These are phyloP conservation scores for Macroventuria anomochaeta DNA, from an alignment of 2,329 filamentous ascomycete genomes.

Conservation along the genomic window DNA sequence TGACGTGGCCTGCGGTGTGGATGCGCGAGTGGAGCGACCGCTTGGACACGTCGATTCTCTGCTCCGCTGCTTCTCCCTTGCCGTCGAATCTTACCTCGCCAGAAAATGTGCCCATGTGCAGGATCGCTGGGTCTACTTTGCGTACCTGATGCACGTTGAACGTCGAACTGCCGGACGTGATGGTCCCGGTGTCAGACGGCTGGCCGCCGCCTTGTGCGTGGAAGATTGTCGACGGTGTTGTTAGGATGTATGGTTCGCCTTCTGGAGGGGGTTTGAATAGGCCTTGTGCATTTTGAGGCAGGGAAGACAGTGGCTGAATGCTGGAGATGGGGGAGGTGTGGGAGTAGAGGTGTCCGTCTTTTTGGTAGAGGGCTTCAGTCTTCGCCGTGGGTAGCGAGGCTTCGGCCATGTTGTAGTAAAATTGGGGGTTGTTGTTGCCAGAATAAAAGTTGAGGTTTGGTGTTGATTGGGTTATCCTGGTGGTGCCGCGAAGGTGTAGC, in stretches of 20 bases:
- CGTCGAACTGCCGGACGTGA: slow-evolving; percentile 59
- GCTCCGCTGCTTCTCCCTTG: slow-evolving; percentile 40
- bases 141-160: slow-evolving; percentile 67
- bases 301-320: slow-evolving; percentile 57
- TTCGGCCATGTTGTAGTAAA: neutral
- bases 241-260: slow-evolving; percentile 59
- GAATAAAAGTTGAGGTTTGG: neutral
- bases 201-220: slow-evolving; percentile 78
- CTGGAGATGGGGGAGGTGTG: slow-evolving; percentile 56
- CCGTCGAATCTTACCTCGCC: no score
- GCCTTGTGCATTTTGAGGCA: slow-evolving; percentile 59
- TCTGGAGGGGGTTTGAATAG: slow-evolving; percentile 65
- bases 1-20: slow-evolving; percentile 76
- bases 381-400: slow-evolving; percentile 8
- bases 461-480: neutral
- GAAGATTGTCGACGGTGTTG: slow-evolving; percentile 73
- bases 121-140: slow-evolving; percentile 61
- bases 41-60: slow-evolving; percentile 66
- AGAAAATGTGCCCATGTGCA: slow-evolving; percentile 65
- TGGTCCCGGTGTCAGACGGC: slow-evolving; percentile 69
- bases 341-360: slow-evolving; percentile 50
- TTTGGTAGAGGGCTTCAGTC: slow-evolving; percentile 49
- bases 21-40: slow-evolving; percentile 69
- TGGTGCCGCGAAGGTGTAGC: neutral
- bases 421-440: neutral